Evolutionary conservation across 352 stramenopile species (phyloP), one percentile per base, ranked within the genome.

Genomic region (Globisporangium radiosum): DNA sequence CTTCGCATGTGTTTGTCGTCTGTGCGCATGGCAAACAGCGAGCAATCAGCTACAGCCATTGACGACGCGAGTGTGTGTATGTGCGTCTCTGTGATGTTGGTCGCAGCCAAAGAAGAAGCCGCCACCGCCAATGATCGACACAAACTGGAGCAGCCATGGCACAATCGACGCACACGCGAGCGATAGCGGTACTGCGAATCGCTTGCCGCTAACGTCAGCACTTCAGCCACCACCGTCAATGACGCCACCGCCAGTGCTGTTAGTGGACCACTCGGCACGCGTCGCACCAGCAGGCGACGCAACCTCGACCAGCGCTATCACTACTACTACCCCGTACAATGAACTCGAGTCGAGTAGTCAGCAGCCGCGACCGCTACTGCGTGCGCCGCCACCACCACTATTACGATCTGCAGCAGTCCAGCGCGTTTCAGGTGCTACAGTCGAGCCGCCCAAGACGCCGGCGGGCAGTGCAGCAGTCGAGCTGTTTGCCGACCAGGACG

Each of bases 391-490:
- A 33, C 25, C 25, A 33, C 25, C 25, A 33, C 25, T 2, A 33
- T 0, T 3, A 33, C 25, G 25, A 33, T 33, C 25, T 33, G 25
- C 25, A 33, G 65, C 62, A 10, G 53, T 57, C 7, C 56, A 52
- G 36, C 33, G 10, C 2, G 33, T 61, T 44, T 8, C 40, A 44
- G 40, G 7, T 44, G 37, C n/a, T 56, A n/a, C 15, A 47, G 72
- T 84, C 8, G 62, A 73, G 17, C 68, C 74, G 5, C 82, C 76
- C 3, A 92, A 87, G 64, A 88, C 79, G 0, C 76, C 77, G 4
- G 64, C 73, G 2, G 73, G 78, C 5, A 74, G 64, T 8, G 71
- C 69, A 1, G 68, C n/a, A 7, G 74, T 81, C 52, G 54, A 63
- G 5, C 53, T 59, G 7, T 56, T 56, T 8, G 70, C 73, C 17